Base-by-base conservation (phyloP, 2,329 filamentous ascomycete species). In the Aspergillus tamarii region DNA sequence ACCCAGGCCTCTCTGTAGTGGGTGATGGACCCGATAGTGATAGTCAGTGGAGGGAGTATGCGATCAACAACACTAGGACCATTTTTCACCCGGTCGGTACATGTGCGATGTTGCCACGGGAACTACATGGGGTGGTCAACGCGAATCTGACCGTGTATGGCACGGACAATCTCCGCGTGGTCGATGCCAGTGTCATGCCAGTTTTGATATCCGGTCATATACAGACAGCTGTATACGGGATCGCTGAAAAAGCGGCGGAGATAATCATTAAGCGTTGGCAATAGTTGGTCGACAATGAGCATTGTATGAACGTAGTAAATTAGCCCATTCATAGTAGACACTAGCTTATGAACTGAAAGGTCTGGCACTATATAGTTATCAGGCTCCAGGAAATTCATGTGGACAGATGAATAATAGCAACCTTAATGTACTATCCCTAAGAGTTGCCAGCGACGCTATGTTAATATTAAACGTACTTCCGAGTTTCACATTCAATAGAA, bases 61-160 rank as follows among this genome's bases (percentile, higher is more conserved):
- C 19, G 3, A 34, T 34, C 26, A 53, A 53, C 7, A 53, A 21
- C n/a, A n/a, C 26, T 6, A 5, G 0, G 6, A 48, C 45, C 2
- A 48, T 48, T 3, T 52, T 14, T 9, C 48, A 53, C 16, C n/a
- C 50, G 1, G 30, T 34, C 16, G 50, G 50, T 10, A 53, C 50
- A 53, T 53, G 50, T 28, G 26, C 50, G 30, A 53, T 53, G 50
- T n/a, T 53, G 12, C 50, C 50, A 21, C 19, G 14, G 16, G 50
- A 53, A 19, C 26, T 30, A 0, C 26, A 34, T 30, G 50, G 50
- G 16, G 50, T 53, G 9, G 50, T 53, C 16, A 28, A 34, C 21
- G 26, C 7, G 16, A 16, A 30, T 26, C 48, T 52, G 48, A 26
- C 23, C 7, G 48, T 52, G 23, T 30, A 52, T 52, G 48, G 48